Conservation (phyloP, 345 rosid species). For the Hirschfeldia incana region DNA sequence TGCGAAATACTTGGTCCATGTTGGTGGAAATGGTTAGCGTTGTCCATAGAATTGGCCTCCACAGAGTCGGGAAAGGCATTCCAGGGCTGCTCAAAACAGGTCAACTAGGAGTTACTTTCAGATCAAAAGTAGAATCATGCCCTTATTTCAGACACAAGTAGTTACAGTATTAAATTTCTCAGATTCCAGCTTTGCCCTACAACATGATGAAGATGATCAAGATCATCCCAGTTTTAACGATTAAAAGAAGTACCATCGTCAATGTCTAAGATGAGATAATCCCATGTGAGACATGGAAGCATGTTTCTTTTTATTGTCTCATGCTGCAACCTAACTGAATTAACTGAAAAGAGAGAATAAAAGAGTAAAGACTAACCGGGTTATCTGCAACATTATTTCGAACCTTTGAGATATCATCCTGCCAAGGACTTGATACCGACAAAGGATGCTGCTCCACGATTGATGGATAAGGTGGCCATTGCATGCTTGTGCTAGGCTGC, state of each 20-base stretch:
- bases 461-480: constrained; percentile 57
- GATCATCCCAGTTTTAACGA: no score
- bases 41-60: constrained; percentile 43
- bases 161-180: constrained; percentile 16
- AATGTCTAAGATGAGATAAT: constrained; percentile 12
- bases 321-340: not conserved
- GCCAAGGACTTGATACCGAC: constrained; percentile 53
- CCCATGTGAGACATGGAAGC: not conserved
- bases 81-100: constrained; percentile 63
- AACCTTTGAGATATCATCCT: constrained; percentile 41
- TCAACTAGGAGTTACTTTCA: constrained; percentile 7
- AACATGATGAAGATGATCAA: not conserved
- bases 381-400: constrained; percentile 37
- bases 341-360: constrained; percentile 5
- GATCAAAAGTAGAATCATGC: constrained; percentile 12
- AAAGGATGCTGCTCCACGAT: constrained; percentile 41
- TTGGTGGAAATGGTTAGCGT: constrained; percentile 41
- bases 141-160: constrained; percentile 13
- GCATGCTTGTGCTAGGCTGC: constrained; percentile 44
- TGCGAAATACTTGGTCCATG: constrained; percentile 40
- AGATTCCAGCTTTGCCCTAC: constrained; percentile 7
- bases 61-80: constrained; percentile 63
- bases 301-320: not conserved
- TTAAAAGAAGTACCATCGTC: not conserved
- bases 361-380: constrained; percentile 50